These are phyloP conservation scores for Pythium graminicola DNA, from an alignment of 352 stramenopile species.

Conservation along the genomic window DNA sequence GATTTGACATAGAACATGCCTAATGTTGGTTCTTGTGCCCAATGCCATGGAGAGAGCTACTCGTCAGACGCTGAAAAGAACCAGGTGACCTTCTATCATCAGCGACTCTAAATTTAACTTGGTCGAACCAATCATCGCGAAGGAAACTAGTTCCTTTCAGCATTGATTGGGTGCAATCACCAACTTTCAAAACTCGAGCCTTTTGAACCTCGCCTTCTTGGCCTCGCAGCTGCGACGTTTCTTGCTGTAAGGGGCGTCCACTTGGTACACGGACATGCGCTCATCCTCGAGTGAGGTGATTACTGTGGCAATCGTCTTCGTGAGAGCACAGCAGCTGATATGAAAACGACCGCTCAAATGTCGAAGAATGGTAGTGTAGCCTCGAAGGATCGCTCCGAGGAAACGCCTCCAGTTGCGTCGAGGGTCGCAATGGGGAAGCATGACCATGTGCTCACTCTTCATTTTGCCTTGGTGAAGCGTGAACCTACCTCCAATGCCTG, in stretches of 20 bases:
- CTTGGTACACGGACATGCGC: not conserved
- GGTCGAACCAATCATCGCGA: too few species aligned
- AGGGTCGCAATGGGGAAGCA: not conserved
- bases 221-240: slow-evolving; percentile 1
- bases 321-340: not conserved
- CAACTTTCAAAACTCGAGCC: too few species aligned
- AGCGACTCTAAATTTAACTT: too few species aligned
- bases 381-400: not conserved
- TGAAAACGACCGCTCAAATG: not conserved
- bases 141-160: too few species aligned
- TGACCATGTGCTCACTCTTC: not conserved
- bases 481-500: slow-evolving; percentile 28
- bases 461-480: not conserved
- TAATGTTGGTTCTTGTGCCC: too few species aligned
- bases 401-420: not conserved
- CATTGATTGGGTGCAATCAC: too few species aligned
- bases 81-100: too few species aligned
- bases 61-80: too few species aligned
- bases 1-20: too few species aligned
- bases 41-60: too few species aligned
- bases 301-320: too few species aligned
- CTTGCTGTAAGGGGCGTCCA: not conserved
- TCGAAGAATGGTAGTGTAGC: slow-evolving; percentile 6
- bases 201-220: too few species aligned
- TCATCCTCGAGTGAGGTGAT: not conserved